Evolutionary conservation across 495 filamentous ascomycete genomes (phyloP), one percentile per base, ranked within the genome.

Genomic region (Xylaria acuta): DNA sequence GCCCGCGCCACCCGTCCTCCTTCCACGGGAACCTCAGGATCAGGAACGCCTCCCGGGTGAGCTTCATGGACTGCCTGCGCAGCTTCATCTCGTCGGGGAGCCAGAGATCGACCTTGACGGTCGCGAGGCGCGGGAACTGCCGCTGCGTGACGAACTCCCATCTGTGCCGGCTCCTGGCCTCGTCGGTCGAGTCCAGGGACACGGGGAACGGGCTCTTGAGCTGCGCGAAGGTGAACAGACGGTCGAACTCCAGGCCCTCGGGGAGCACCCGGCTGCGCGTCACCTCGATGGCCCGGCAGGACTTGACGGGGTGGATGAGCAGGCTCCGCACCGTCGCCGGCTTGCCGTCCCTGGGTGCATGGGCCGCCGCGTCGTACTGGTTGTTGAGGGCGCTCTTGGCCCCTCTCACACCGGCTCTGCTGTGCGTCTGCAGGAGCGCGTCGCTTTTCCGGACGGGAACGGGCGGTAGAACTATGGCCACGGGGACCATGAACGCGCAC

Each of bases 271-370:
- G 88, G 54, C 88, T 90, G 64, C 84, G 76, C 66, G 87, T 82
- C 64, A 97, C 77, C 81, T 97, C 93, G 25, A 97, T 89, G 18
- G 91, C 93, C 72, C 86, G 84, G 78, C 95, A 97, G 70, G 92
- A 93, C 83, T 98, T 98, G 75, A 97, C 83, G 0, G 95, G 95
- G 79, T 95, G 97, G 51, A 93, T 90, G 84, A 91, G 94, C 49
- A 97, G 86, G 60, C 92, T 92, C 79, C 94, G 94, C 74, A 98
- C 84, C 56, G 54, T 80, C 1, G 74, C 75, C n/a, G 73, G 67
- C 18, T 71, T 51, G 38, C 74, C 75, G 20, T 53, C 73, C 54
- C 73, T 74, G 56, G 78, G 75, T 32, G 81, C 76, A 62, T 82
- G 79, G 54, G 82, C 82, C 27, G 83, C 80, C 20, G 73, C 74